A percentile compares a stretch with the other conserved stretches of the same genome.
phyloP scores from a whole-genome alignment of 352 stramenopile species.

The Phytophthora colocasiae region DNA sequence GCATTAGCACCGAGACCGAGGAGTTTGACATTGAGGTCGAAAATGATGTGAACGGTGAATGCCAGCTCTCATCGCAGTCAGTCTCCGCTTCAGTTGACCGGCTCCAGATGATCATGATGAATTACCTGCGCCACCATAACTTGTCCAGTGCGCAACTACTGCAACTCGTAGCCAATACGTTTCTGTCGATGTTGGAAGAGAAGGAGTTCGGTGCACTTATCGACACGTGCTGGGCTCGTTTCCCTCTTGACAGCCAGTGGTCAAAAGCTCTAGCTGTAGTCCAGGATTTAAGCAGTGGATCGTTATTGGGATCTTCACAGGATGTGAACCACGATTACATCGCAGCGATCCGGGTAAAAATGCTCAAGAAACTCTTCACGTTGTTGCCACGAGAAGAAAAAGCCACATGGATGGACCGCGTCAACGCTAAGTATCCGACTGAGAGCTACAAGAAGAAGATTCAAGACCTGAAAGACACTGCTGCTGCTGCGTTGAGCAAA shows the following conservation, averaged over 20 bases:
- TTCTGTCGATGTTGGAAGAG: slow-evolving; percentile 60
- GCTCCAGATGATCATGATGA: slow-evolving; percentile 71
- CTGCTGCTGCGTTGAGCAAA: slow-evolving; percentile 15
- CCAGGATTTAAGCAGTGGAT: slow-evolving; percentile 45
- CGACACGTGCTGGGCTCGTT: slow-evolving; percentile 46
- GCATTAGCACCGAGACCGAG: slow-evolving; percentile 9
- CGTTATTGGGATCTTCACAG: not conserved
- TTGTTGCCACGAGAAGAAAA: slow-evolving; percentile 66
- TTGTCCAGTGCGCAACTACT: slow-evolving; percentile 56
- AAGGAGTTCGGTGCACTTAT: slow-evolving; percentile 48
- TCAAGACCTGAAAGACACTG: slow-evolving; percentile 27
- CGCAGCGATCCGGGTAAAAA: slow-evolving; percentile 43
- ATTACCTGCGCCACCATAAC: slow-evolving; percentile 61
- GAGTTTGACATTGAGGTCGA: slow-evolving; percentile 24
- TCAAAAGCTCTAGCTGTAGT: slow-evolving; percentile 52
- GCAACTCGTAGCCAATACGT: slow-evolving; percentile 45
- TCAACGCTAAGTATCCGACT: slow-evolving; percentile 53
- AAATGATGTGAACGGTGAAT: slow-evolving; percentile 28
- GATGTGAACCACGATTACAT: slow-evolving; percentile 35
- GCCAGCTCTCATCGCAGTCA: slow-evolving; percentile 7
- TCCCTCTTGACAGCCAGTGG: slow-evolving; percentile 50
- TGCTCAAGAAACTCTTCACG: slow-evolving; percentile 62
- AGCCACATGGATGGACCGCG: slow-evolving; percentile 57
- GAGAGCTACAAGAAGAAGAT: slow-evolving; percentile 47
- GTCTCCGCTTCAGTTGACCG: slow-evolving; percentile 45